These are phyloP conservation scores for Crucibulum parvulum DNA, from an alignment of 1,284 basidiomycete genomes.

Conservation along the genomic window DNA sequence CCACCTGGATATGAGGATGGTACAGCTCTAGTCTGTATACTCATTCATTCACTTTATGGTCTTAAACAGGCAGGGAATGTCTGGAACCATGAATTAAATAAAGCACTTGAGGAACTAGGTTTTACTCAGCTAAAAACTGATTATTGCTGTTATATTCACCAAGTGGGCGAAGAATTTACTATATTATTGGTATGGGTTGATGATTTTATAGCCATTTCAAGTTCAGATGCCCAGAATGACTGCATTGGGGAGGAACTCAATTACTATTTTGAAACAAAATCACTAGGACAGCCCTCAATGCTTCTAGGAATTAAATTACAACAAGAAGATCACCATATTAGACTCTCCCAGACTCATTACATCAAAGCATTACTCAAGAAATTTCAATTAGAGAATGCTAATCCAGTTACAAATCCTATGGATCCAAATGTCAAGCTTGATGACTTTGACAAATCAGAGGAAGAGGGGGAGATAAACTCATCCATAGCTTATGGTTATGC, in stretches of 20 bases:
- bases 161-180: background rate
- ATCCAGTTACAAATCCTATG: slow-evolving; percentile 29
- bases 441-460: background rate
- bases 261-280: slow-evolving; percentile 19
- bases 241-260: slow-evolving; percentile 3
- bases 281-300: slow-evolving; percentile 16
- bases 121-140: slow-evolving; percentile 7
- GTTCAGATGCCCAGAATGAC: background rate
- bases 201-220: slow-evolving; percentile 7
- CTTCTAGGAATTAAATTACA: slow-evolving; percentile 24
- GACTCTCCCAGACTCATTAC: slow-evolving; percentile 17
- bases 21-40: slow-evolving; percentile 14
- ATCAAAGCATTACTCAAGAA: slow-evolving; percentile 19
- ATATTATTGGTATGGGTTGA: slow-evolving; percentile 19
- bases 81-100: slow-evolving; percentile 32
- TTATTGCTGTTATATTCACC: slow-evolving; percentile 13
- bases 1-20: slow-evolving; percentile 28
- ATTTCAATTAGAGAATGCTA: slow-evolving; percentile 21
- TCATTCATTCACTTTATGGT: slow-evolving; percentile 30
- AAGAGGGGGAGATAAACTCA: background rate
- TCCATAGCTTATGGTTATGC: slow-evolving; percentile 15
- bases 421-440: slow-evolving; percentile 28
- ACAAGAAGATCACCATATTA: slow-evolving; percentile 6
- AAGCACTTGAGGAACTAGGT: slow-evolving; percentile 5
- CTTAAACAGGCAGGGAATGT: slow-evolving; percentile 33